Evolutionary conservation across 345 rosid genomes (phyloP), one percentile per base, ranked within the genome.

Genomic region (Balakata baccata): DNA sequence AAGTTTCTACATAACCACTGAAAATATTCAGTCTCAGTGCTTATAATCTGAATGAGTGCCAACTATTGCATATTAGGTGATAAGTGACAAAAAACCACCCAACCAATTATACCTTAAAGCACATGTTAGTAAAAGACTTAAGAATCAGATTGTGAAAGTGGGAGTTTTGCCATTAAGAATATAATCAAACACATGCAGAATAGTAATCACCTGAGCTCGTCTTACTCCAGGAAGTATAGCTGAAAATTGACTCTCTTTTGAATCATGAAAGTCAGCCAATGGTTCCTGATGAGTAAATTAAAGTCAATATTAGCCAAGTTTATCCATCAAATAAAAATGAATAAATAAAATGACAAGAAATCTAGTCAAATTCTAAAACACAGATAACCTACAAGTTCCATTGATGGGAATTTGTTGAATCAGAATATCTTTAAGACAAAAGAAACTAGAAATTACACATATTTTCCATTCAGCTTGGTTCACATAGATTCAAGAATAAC

Each of bases 131-230:
- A 11, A 13, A 20, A 50, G 37, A 29, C 11, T 18, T 18, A 9
- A 57, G 4, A 58, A 58, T 57, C 13, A 18, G 11, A 43, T 6
- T 12, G 23, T 0, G 37, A 13, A 57, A 9, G 14, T n/a, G 20
- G 34, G 23, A 66, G 16, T 49, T 37, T 58, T 47, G 11, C 39
- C 51, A 70, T 38, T 51, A 37, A 39, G 17, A 64, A 7, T 45
- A 37, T 5, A 12, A 10, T 51, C 4, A 5, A 53, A 23, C 25
- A 14, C 43, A 53, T 47, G 4, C 66, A 64, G 57, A 54, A 60
- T 29, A 1, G 50, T 17, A 79, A 84, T 87, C 76, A 92, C 99
- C 81, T 72, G 88, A 47, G 66, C 77, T 68, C 88, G 83, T 80
- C 83, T 90, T 67, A 80, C 79, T 64, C 83, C 83, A 67, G 80